These are phyloP conservation scores for Jatropha podagrica DNA, from an alignment of 441 rosid species.

Conservation along the genomic window DNA sequence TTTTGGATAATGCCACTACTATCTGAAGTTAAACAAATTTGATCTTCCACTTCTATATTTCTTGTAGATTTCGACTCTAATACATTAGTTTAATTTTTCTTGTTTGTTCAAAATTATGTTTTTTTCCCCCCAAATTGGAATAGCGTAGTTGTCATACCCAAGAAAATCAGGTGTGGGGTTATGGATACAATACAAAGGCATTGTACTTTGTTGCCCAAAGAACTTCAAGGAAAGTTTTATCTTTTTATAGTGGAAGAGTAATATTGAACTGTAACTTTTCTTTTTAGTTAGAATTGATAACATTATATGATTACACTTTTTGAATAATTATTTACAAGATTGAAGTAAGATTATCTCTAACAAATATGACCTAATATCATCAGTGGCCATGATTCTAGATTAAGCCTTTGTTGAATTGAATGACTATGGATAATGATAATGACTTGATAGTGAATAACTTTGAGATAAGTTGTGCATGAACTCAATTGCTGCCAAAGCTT, in stretches of 20 bases:
- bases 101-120: neutral
- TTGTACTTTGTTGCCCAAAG: neutral
- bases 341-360: neutral
- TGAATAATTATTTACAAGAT: neutral
- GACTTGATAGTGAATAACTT: neutral
- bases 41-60: neutral
- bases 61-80: neutral
- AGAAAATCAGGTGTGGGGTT: no score
- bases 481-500: neutral
- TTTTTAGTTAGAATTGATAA: neutral
- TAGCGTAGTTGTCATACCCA: neutral
- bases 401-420: neutral
- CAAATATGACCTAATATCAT: neutral
- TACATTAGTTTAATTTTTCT: neutral
- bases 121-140: neutral
- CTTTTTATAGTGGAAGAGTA: neutral
- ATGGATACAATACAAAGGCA: neutral
- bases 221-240: neutral
- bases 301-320: no score
- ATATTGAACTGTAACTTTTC: neutral
- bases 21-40: neutral
- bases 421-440: neutral
- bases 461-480: neutral
- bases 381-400: slow-evolving; percentile 7
- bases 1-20: neutral